Conservation (phyloP, 2,329 filamentous ascomycete genomes). For the Clarireedia hainanense region DNA sequence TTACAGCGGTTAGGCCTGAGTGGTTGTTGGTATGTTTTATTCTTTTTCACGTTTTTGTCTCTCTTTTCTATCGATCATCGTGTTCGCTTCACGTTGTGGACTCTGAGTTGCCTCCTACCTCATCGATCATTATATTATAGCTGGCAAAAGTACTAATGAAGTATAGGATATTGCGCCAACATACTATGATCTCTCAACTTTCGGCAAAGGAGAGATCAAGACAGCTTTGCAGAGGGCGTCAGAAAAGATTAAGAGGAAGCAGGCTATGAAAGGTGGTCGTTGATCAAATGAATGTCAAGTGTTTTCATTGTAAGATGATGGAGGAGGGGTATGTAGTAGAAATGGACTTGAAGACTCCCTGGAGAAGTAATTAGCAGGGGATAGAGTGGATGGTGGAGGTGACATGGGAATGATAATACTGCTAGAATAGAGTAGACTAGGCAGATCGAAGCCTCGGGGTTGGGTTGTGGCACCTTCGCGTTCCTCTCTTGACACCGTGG, state of each 20-base stretch:
- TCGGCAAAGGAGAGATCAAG: slow-evolving; percentile 82
- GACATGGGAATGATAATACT: no score
- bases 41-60: background rate
- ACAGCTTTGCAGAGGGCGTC: slow-evolving; percentile 50
- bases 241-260: slow-evolving; percentile 52
- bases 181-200: slow-evolving; percentile 82
- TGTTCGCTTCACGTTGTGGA: background rate
- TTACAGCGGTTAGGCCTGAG: slow-evolving; percentile 85
- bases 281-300: background rate
- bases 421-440: no score
- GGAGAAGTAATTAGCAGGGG: no score
- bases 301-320: background rate
- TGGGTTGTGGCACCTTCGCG: no score
- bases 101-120: no score
- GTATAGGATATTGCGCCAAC: slow-evolving; percentile 82
- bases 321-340: background rate
- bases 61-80: slow-evolving; percentile 3
- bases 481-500: no score
- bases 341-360: background rate
- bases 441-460: no score
- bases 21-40: slow-evolving; percentile 71
- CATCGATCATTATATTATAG: background rate
- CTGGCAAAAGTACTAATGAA: slow-evolving; percentile 27
- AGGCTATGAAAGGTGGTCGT: slow-evolving; percentile 25
- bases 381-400: no score